Conservation (phyloP, 179 eudicot species). For the Pouteria campechiana region DNA sequence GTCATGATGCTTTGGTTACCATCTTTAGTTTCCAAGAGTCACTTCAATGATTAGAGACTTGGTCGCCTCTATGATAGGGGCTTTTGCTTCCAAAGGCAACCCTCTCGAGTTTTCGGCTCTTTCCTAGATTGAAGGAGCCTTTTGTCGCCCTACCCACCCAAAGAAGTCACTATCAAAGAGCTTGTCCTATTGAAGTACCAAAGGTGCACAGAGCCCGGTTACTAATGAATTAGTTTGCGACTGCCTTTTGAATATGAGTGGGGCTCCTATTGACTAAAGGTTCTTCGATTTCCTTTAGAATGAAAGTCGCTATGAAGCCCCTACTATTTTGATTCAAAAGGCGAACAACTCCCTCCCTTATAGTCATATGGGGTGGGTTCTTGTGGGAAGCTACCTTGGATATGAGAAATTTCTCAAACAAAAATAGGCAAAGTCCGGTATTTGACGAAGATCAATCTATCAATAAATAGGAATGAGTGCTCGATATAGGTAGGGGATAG, state of each 20-base stretch:
- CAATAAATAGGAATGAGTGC: neutral
- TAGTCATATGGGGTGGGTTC: neutral
- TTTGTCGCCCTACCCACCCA: slow-evolving; percentile 2
- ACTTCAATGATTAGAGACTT: no score
- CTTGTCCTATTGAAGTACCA: slow-evolving; percentile 2
- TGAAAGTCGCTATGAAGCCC: no score
- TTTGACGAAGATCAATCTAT: neutral
- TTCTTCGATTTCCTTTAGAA: no score
- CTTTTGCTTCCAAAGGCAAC: neutral
- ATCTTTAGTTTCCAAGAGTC: no score
- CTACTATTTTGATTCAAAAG: no score
- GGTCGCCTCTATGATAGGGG: no score
- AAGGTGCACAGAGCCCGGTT: neutral
- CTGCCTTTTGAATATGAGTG: no score
- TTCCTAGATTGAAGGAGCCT: slow-evolving; percentile 3
- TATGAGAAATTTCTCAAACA: neutral
- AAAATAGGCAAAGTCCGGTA: neutral
- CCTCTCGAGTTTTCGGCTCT: neutral
- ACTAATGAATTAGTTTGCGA: no score
- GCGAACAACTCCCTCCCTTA: no score
- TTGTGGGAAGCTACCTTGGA: neutral
- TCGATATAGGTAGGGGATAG: neutral
- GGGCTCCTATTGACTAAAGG: no score
- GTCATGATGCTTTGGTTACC: no score
- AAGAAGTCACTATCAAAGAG: slow-evolving; percentile 3